These are phyloP conservation scores for Jackrogersella minutella DNA, from an alignment of 495 filamentous ascomycete species.

Conservation along the genomic window DNA sequence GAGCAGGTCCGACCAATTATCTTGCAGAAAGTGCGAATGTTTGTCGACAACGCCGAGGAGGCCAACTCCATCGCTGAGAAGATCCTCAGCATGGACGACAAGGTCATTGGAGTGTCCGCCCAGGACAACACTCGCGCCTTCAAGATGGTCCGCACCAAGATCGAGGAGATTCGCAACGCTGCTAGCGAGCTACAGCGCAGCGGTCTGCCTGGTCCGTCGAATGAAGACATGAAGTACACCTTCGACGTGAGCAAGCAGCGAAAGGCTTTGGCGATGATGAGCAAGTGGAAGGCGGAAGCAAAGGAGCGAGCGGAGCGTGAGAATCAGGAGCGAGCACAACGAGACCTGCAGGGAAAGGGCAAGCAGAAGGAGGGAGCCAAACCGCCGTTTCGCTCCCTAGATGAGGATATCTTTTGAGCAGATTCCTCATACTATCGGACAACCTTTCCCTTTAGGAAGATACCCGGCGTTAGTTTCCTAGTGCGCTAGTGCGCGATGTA, in stretches of 20 bases:
- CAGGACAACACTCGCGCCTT: slow-evolving; percentile 48
- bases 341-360: background rate
- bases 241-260: background rate
- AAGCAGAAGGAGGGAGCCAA: background rate
- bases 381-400: too few relatives aligned
- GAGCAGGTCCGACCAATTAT: background rate
- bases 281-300: slow-evolving; percentile 11
- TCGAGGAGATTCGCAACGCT: slow-evolving; percentile 56
- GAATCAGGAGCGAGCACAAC: background rate
- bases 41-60: background rate
- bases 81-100: background rate
- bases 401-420: too few relatives aligned
- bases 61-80: background rate
- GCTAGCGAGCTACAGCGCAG: background rate
- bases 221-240: background rate
- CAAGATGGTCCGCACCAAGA: slow-evolving; percentile 58
- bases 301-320: too few relatives aligned
- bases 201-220: background rate
- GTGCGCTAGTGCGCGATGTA: too few relatives aligned
- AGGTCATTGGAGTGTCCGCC: background rate
- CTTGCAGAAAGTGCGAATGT: background rate
- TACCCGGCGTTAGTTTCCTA: too few relatives aligned
- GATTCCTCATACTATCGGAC: too few relatives aligned
- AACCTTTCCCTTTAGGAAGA: too few relatives aligned
- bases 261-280: slow-evolving; percentile 1